Evolutionary conservation across 1,284 basidiomycete genomes (phyloP).

Genomic region (Stygiomarasmius scandens): DNA sequence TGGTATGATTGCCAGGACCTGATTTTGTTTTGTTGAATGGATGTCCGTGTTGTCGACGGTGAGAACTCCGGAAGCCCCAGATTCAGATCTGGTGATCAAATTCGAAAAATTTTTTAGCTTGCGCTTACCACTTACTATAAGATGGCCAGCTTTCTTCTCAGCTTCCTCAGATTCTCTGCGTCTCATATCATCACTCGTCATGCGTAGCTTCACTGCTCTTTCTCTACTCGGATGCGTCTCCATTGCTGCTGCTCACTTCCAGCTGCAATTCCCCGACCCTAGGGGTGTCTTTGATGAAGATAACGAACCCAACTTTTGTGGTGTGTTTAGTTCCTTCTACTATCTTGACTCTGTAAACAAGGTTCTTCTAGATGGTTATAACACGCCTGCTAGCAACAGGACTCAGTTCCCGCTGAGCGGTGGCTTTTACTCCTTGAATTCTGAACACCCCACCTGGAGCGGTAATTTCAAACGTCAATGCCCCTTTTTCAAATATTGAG

Average conservation of each 20-base stretch:
- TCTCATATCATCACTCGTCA: neutral
- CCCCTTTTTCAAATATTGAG: neutral
- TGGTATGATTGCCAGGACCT: too few species aligned
- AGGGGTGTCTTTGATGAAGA: slow-evolving; percentile 62
- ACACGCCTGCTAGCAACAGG: slow-evolving; percentile 45
- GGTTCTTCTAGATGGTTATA: slow-evolving; percentile 51
- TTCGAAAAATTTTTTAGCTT: neutral
- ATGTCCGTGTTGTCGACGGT: too few species aligned
- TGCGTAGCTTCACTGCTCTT: slow-evolving; percentile 14
- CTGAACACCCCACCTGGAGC: slow-evolving; percentile 61
- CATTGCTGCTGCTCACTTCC: slow-evolving; percentile 66
- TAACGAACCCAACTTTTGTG: slow-evolving; percentile 61
- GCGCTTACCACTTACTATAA: neutral
- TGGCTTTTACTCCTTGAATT: slow-evolving; percentile 57
- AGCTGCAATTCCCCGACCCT: slow-evolving; percentile 65
- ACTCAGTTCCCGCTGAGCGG: slow-evolving; percentile 64
- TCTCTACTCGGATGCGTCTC: slow-evolving; percentile 34
- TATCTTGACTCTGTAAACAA: neutral
- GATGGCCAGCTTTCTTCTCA: too few species aligned
- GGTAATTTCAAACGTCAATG: slow-evolving; percentile 36
- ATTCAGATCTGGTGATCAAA: too few species aligned
- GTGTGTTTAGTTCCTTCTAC: slow-evolving; percentile 32
- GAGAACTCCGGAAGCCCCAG: too few species aligned
- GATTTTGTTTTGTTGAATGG: too few species aligned
- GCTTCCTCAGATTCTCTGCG: neutral